Base-by-base conservation (phyloP, 2,329 filamentous ascomycete genomes). In the Botrytis medusae region DNA sequence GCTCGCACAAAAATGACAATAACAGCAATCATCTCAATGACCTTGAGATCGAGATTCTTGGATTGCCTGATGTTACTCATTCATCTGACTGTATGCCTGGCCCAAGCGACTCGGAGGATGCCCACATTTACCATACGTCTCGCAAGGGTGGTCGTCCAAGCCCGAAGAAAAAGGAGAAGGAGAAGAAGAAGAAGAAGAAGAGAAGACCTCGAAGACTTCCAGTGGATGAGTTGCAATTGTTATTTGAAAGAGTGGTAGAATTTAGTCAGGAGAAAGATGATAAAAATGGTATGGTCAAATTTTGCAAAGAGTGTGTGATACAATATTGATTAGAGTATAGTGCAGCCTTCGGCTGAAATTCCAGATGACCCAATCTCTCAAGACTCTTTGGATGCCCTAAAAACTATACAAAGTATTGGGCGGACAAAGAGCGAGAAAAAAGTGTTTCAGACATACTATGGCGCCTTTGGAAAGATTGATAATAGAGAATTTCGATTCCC, bases 351-450 rank as follows among this genome's bases (percentile, higher is more conserved):
- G 34, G 37, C 37, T 22, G 76, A 79, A 37, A 61, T 79, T 4
- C 73, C 75, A 22, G 69, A 77, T 60, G 78, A 80, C 60, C 77
- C 76, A 20, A 78, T 79, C n/a, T 78, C 76, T 14, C 76, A 78
- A 61, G 22, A 67, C n/a, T 63, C 72, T 18, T 57, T n/a, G 2
- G 37, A 57, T 68, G 65, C 65, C 9, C 34, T 57, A 18, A 37
- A 57, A 32, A 12, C 57, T 22, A 16, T 57, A 69, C n/a, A 69
- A 3, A 32, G 48, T 32, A 7, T 57, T 42, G 34, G n/a, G 20
- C 65, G 18, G 37, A 42, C 37, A 69, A 69, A 69, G 37, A 18
- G 37, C 37, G 48, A 57, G 20, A 42, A 14, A 40, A 69, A 29
- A 6, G 29, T 4, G 18, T 37, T 42, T 16, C 48, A 69, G 29